phyloP scores from a whole-genome alignment of 768 basidiomycete genomes.

The Boletus pseudo-olivaceus region DNA sequence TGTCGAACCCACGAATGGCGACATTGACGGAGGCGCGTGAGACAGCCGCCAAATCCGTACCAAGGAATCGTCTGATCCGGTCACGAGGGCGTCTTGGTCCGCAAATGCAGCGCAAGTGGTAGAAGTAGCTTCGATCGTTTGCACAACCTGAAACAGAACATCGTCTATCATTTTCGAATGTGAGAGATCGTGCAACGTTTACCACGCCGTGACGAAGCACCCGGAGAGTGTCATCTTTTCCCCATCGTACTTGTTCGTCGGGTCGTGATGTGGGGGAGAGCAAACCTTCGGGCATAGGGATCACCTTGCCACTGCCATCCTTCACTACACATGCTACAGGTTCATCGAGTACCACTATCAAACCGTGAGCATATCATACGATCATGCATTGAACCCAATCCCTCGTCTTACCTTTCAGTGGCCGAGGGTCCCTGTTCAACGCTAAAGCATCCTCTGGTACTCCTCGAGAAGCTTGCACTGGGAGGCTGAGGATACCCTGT shows the following conservation, averaged over 20 bases:
- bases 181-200: neutral
- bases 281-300: conserved; percentile 58
- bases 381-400: neutral
- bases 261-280: conserved; percentile 55
- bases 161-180: neutral
- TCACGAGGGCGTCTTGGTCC: conserved; percentile 68
- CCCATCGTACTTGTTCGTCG: conserved; percentile 74
- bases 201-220: conserved; percentile 64
- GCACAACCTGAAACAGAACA: conserved; percentile 49
- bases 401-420: conserved; percentile 48
- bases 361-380: conserved; percentile 10
- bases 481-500: conserved; percentile 69
- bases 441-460: conserved; percentile 81
- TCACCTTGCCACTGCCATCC: conserved; percentile 45
- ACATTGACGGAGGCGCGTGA: conserved; percentile 26
- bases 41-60: conserved; percentile 78
- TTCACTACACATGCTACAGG: conserved; percentile 44
- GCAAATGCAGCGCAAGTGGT: conserved; percentile 78
- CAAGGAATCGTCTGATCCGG: conserved; percentile 75
- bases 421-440: conserved; percentile 53
- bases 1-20: conserved; percentile 21
- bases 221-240: conserved; percentile 52
- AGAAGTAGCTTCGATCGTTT: conserved; percentile 71
- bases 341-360: conserved; percentile 38
- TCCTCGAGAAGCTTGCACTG: conserved; percentile 67